Evolutionary conservation across 106 monocot species (phyloP).

Genomic region (Phalaenopsis aphrodite): DNA sequence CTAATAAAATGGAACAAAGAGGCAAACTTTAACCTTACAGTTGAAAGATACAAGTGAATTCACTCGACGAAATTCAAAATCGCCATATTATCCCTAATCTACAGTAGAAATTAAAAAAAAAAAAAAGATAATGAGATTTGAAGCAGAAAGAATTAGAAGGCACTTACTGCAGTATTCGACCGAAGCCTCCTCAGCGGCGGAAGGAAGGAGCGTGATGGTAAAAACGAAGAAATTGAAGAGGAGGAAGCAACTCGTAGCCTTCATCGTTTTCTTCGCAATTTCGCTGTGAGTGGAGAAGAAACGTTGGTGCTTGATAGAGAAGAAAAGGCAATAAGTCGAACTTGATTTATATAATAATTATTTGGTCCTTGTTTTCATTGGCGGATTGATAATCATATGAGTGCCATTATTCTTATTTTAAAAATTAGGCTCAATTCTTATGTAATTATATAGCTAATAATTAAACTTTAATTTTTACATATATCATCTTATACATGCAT

Average conservation of each 20-base stretch:
- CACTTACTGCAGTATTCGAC: slow-evolving; percentile 14
- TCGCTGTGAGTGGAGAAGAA: background rate
- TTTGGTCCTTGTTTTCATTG: background rate
- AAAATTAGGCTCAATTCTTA: no score
- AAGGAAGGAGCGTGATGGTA: background rate
- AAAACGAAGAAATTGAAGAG: background rate
- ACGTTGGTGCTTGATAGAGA: background rate
- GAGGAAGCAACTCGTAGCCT: slow-evolving; percentile 1
- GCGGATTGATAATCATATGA: background rate
- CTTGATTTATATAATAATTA: background rate
- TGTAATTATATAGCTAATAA: no score
- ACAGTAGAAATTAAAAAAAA: background rate
- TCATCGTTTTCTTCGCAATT: slow-evolving; percentile 2
- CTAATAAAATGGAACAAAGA: background rate
- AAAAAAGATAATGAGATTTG: background rate
- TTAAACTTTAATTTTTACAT: no score
- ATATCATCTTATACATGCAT: no score
- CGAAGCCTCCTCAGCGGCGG: background rate
- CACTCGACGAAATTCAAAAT: background rate
- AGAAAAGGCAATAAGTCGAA: background rate
- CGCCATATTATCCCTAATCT: background rate
- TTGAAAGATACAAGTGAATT: background rate
- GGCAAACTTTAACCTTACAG: background rate
- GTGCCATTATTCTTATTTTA: background rate
- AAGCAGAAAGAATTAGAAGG: background rate